Evolutionary conservation across 306 rosid species (phyloP), one percentile per base, ranked within the genome.

Genomic region (Acacia melanoxylon): DNA sequence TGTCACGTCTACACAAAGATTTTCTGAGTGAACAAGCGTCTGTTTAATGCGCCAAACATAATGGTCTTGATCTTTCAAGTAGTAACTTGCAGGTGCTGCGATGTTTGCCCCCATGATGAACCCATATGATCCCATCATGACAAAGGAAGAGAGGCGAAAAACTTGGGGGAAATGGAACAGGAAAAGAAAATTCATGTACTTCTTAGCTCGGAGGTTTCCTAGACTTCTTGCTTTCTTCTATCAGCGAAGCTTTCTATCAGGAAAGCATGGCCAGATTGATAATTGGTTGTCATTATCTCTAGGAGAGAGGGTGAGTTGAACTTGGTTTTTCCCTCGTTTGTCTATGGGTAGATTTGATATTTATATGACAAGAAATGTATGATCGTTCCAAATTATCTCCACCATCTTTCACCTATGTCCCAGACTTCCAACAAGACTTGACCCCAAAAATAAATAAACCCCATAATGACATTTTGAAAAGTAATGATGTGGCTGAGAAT

Each of bases 101-200:
- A 90, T 95, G 99, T 85, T 93, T 86, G 98, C 99, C 71, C 99
- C 98, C 65, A 88, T 95, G 96, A 92, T 93, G 72, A 95, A 93
- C 82, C 98, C 99, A 22, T 95, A 95, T 52, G 97, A 93, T 85
- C 94, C 92, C 83, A 61, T 82, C 79, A 93, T 95, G 97, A 84
- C 75, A 1, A 86, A 76, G 76, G 98, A 86, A 62, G 99, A 95
- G 90, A 93, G 91, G 56, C 90, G 89, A n/a, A 81, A 87, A 81
- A 93, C 97, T 41, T 95, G 99, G 98, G 87, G 73, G 68, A 87
- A 80, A 83, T 95, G 99, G 99, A 87, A 90, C 4, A 80, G 88
- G 44, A 86, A 56, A 78, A 89, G 94, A 81, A 90, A 87, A 86
- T 83, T 95, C 73, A 74, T 89, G 91, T 93, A 72, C 90, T 86